Base-by-base conservation (phyloP, 2,329 filamentous ascomycete genomes). In the Calonectria multiphialidica region DNA sequence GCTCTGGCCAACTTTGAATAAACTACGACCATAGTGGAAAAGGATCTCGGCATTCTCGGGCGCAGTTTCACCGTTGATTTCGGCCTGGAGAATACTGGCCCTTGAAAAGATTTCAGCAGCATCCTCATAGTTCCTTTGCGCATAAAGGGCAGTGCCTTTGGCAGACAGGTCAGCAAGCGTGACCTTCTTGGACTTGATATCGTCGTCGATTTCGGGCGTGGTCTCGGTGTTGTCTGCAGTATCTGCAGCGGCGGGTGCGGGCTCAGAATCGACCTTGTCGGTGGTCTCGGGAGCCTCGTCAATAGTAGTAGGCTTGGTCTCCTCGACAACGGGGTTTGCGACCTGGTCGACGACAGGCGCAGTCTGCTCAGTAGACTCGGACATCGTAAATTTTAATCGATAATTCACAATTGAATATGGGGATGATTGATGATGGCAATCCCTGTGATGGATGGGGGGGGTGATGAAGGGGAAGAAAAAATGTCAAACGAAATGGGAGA, bases 1-100 rank as follows among this genome's bases (percentile, higher is more conserved):
- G 83, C 92, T 93, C 82, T 98, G 94, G 35, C 96, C 97, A 72
- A 98, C 94, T 83, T 96, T 96, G 88, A 98, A 98, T 23, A 99
- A 87, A 69, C 95, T 95, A 81, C 96, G 94, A 16, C 97, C 97
- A 84, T 99, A 99, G 75, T 95, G 91, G 84, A 98, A 99, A 23
- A 98, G 91, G 57, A 99, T 91, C 82, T 98, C 96, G 63, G 96
- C 96, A 79, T 99, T 99, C 70, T 95, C 93, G 5, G 94, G 92
- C 18, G 92, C 92, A 89, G 97, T 94, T 85, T 98, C 97, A 83
- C 96, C 97, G 83, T 98, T 97, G 82, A 98, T 88, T 82, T 95
- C 91, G 70, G 94, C 95, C 85, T 99, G 97, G 73, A 98, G 90
- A 83, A 97, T 94, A 68, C 95, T 95, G 37, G 97, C 97, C 80